Conservation (phyloP, 1,284 basidiomycete genomes). For the Cutaneotrichosporon sp. region DNA sequence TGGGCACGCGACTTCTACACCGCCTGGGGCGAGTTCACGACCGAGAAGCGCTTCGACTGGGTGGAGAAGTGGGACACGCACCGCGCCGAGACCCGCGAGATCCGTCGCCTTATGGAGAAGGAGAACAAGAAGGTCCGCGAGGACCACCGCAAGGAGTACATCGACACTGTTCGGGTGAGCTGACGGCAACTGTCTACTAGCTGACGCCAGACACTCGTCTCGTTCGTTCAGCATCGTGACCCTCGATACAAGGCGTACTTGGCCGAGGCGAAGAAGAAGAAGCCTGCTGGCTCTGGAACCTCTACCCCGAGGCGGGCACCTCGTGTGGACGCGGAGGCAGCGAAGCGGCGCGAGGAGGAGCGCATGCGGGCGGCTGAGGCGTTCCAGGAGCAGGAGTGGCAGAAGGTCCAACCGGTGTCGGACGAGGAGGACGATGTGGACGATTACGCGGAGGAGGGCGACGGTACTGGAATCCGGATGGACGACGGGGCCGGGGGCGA, state of each 20-base stretch:
- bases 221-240: conserved; percentile 90
- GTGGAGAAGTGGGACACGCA: conserved; percentile 77
- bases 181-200: background rate
- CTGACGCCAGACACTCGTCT: conserved; percentile 67
- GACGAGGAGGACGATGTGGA: conserved; percentile 58
- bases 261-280: conserved; percentile 53
- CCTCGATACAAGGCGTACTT: conserved; percentile 81
- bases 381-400: conserved; percentile 70
- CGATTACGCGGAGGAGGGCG: conserved; percentile 41
- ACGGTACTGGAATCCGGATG: conserved; percentile 37
- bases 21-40: conserved; percentile 83
- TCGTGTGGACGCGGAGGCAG: conserved; percentile 34
- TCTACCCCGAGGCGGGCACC: conserved; percentile 22
- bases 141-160: conserved; percentile 86
- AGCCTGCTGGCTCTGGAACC: conserved; percentile 20
- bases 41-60: conserved; percentile 89
- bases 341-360: conserved; percentile 31
- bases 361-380: conserved; percentile 33
- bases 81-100: conserved; percentile 83
- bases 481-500: conserved; percentile 40
- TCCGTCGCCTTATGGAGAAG: conserved; percentile 88
- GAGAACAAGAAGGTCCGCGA: conserved; percentile 93
- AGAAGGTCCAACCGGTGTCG: conserved; percentile 68
- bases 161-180: conserved; percentile 80
- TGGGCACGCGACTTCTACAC: conserved; percentile 76